phyloP scores from a whole-genome alignment of 371 early-diverging fungal species.

The Actinomucor elegans region DNA sequence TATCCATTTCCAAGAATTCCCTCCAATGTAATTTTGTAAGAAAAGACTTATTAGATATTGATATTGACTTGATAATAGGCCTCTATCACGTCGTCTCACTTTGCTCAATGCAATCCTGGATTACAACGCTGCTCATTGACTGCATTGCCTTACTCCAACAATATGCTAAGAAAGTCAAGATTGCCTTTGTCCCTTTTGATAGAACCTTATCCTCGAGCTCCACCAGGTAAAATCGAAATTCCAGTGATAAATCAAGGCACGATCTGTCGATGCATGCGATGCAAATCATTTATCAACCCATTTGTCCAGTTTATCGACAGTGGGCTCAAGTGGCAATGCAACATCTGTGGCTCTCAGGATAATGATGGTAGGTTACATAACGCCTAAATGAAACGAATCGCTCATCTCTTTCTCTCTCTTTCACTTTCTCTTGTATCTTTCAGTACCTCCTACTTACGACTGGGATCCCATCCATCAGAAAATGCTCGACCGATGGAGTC shows the following conservation, averaged over 20 bases:
- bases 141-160: constrained; percentile 62
- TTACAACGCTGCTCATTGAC: constrained; percentile 78
- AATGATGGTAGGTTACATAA: constrained; percentile 73
- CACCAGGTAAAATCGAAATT: constrained; percentile 32
- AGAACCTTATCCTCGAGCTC: constrained; percentile 61
- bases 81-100: constrained; percentile 39
- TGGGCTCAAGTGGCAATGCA: constrained; percentile 81
- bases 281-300: constrained; percentile 86
- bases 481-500: constrained; percentile 67
- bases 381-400: too few relatives aligned
- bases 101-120: constrained; percentile 47
- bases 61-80: constrained; percentile 22
- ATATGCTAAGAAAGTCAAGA: constrained; percentile 63
- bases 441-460: constrained; percentile 75
- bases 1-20: constrained; percentile 38
- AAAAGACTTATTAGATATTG: background rate
- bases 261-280: constrained; percentile 77
- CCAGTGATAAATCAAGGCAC: constrained; percentile 67
- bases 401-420: background rate
- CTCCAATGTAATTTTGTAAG: constrained; percentile 31
- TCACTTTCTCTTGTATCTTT: too few relatives aligned
- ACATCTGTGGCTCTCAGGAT: constrained; percentile 71
- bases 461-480: constrained; percentile 70
- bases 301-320: constrained; percentile 77
- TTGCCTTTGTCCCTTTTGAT: constrained; percentile 76